Evolutionary conservation across 2,329 filamentous ascomycete species (phyloP).

Genomic region (Ascocoryne sarcoides): DNA sequence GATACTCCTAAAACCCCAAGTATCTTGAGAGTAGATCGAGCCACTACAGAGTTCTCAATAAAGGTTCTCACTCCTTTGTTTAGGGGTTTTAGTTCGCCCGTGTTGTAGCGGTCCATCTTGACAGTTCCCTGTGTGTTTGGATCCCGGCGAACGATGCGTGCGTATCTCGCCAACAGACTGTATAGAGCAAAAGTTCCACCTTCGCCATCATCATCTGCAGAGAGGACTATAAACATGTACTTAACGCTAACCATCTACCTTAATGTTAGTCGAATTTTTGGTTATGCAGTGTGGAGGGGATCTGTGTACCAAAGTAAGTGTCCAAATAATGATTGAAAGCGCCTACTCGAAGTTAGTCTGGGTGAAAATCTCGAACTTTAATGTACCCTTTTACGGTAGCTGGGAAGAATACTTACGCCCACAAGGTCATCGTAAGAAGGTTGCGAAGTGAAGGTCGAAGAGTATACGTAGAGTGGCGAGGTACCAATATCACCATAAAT

Average conservation of each 20-base stretch:
- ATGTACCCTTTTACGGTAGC: too few relatives aligned
- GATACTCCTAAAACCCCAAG: slow-evolving; percentile 58
- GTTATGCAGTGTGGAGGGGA: too few relatives aligned
- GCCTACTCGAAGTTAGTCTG: slow-evolving; percentile 34
- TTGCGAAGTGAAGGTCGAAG: slow-evolving; percentile 52
- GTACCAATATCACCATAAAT: slow-evolving; percentile 40
- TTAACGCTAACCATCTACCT: slow-evolving; percentile 55
- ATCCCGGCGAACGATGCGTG: slow-evolving; percentile 51
- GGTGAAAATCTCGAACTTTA: too few relatives aligned
- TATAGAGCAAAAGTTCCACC: slow-evolving; percentile 63
- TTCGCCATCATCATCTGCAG: slow-evolving; percentile 62
- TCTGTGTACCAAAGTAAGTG: slow-evolving; percentile 44
- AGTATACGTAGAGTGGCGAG: slow-evolving; percentile 53
- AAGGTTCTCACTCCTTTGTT: slow-evolving; percentile 44
- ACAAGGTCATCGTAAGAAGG: slow-evolving; percentile 51
- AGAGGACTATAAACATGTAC: slow-evolving; percentile 57
- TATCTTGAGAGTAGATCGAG: slow-evolving; percentile 46
- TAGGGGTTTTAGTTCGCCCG: slow-evolving; percentile 44
- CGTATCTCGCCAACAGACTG: slow-evolving; percentile 52
- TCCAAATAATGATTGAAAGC: slow-evolving; percentile 61
- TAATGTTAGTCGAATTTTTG: background rate
- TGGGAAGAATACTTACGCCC: slow-evolving; percentile 33
- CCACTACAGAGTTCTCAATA: slow-evolving; percentile 47
- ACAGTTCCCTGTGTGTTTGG: slow-evolving; percentile 46
- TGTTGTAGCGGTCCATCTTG: slow-evolving; percentile 49